Percentiles rank a stretch among this genome's conserved stretches.
Conservation (phyloP, 176 grass and related monocot genomes). For the Oryza glaberrima region DNA sequence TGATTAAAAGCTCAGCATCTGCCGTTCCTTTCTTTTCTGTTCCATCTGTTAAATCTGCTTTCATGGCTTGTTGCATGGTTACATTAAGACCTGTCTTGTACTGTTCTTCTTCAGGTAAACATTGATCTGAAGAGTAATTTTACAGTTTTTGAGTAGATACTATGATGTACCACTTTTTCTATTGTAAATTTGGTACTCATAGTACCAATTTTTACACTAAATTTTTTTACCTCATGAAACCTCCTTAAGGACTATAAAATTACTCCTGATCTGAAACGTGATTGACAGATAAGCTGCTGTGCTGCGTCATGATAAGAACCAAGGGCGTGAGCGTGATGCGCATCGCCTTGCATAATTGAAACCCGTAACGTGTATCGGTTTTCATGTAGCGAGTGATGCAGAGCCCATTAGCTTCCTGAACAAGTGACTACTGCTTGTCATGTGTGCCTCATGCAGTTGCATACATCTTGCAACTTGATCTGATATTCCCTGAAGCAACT, state of each 20-base stretch:
- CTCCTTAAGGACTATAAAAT: too few species aligned
- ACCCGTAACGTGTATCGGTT: constrained; percentile 21
- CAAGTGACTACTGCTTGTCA: constrained; percentile 29
- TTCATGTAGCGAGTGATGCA: constrained; percentile 43
- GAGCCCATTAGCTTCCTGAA: constrained; percentile 38
- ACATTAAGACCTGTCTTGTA: not conserved
- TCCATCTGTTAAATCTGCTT: not conserved
- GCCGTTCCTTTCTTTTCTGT: constrained; percentile 7
- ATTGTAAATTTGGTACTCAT: too few species aligned
- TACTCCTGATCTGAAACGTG: not conserved
- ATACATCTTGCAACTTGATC: constrained; percentile 1
- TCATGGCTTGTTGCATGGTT: not conserved
- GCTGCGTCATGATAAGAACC: constrained; percentile 8
- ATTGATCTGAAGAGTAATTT: not conserved
- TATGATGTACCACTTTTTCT: too few species aligned
- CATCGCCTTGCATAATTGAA: constrained; percentile 12
- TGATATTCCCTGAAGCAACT: constrained; percentile 36
- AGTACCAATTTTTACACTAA: too few species aligned
- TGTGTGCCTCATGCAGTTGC: constrained; percentile 19
- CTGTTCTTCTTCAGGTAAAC: not conserved
- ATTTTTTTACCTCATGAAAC: too few species aligned
- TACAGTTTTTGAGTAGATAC: too few species aligned
- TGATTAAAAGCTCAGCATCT: not conserved
- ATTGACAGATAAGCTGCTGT: not conserved
- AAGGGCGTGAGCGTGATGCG: not conserved